phyloP scores from a whole-genome alignment of 805 yeast species.

The Yamadazyma philogaea region DNA sequence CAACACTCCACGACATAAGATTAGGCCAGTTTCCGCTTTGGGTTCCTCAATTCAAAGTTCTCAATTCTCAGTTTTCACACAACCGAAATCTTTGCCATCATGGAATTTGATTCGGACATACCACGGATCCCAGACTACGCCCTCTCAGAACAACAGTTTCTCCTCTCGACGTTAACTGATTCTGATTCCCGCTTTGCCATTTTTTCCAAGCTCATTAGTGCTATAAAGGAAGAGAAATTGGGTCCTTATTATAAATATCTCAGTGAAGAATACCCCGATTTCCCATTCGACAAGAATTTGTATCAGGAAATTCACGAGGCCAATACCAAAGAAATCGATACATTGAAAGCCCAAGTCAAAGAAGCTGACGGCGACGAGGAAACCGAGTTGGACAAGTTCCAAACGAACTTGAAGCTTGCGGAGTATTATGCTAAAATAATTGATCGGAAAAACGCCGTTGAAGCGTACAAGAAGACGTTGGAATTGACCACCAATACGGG shows the following conservation, averaged over 20 bases:
- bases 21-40: too few species aligned
- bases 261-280: constrained; percentile 31
- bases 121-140: constrained; percentile 75
- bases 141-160: constrained; percentile 77
- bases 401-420: constrained; percentile 75
- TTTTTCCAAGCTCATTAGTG: constrained; percentile 43
- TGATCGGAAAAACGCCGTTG: constrained; percentile 67
- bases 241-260: constrained; percentile 82
- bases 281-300: constrained; percentile 57
- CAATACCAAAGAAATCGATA: constrained; percentile 56
- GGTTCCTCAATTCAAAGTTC: neutral
- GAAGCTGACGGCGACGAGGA: constrained; percentile 68
- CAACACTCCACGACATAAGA: too few species aligned
- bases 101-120: constrained; percentile 46
- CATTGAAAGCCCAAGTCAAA: constrained; percentile 51
- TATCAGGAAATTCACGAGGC: constrained; percentile 48
- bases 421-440: constrained; percentile 86
- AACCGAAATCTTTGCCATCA: constrained; percentile 10
- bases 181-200: constrained; percentile 40
- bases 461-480: constrained; percentile 66
- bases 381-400: constrained; percentile 79
- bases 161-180: constrained; percentile 41
- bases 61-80: neutral
- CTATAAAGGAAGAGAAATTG: constrained; percentile 59
- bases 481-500: constrained; percentile 85